phyloP scores from a whole-genome alignment of 495 filamentous ascomycete genomes.

The Penicillium crystallinum region DNA sequence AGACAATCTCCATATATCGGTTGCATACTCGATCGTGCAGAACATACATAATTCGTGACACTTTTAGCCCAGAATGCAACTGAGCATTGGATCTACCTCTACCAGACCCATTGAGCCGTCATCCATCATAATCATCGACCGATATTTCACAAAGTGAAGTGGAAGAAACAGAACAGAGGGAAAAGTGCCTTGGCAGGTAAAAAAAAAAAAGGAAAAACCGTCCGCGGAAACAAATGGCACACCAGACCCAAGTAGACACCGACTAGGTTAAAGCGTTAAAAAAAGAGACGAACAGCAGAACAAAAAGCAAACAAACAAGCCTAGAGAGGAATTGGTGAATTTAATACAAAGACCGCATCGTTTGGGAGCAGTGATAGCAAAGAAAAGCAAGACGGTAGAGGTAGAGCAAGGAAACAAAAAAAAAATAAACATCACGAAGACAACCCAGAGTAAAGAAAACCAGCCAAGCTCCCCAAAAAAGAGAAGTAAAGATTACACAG shows the following conservation, averaged over 20 bases:
- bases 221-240: constrained; percentile 20
- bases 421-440: constrained; percentile 18
- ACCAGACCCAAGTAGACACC: constrained; percentile 27
- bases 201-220: constrained; percentile 14
- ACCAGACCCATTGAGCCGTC: constrained; percentile 17
- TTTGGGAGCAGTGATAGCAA: constrained; percentile 24
- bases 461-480: constrained; percentile 43
- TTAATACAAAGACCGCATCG: constrained; percentile 30
- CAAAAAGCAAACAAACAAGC: constrained; percentile 19
- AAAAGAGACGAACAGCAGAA: constrained; percentile 8
- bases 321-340: constrained; percentile 37
- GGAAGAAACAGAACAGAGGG: constrained; percentile 5
- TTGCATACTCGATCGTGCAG: constrained; percentile 23
- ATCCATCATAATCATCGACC: constrained; percentile 18
- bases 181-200: constrained; percentile 2
- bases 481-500: constrained; percentile 45
- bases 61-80: constrained; percentile 22
- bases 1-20: constrained; percentile 2
- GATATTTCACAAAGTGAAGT: constrained; percentile 18
- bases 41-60: constrained; percentile 29
- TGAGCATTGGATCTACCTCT: constrained; percentile 21
- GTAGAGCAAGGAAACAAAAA: constrained; percentile 18
- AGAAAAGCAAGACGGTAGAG: constrained; percentile 15
- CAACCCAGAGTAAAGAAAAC: constrained; percentile 22
- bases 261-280: constrained; percentile 14